Conservation (phyloP, 305 asterid species). For the Ajuga reptans region DNA sequence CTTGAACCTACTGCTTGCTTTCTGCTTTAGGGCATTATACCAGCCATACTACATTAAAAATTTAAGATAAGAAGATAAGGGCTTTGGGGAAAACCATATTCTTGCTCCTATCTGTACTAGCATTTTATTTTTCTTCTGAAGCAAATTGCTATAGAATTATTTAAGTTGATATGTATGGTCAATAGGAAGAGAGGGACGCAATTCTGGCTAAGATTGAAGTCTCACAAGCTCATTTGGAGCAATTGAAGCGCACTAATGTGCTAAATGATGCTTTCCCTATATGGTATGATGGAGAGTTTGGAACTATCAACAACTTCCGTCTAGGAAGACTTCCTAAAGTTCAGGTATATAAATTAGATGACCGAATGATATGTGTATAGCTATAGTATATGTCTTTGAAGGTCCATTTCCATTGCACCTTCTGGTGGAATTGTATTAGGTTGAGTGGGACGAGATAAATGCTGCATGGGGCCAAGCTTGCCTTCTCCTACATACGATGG, state of each 20-base stretch:
- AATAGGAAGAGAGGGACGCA: conserved; percentile 93
- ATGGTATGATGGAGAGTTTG: conserved; percentile 90
- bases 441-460: conserved; percentile 99
- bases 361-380: conserved; percentile 18
- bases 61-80: background rate
- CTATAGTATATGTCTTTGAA: conserved; percentile 14
- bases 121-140: background rate
- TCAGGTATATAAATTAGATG: conserved; percentile 43
- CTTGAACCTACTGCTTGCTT: background rate
- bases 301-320: conserved; percentile 94
- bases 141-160: background rate
- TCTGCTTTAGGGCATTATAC: conserved; percentile 12
- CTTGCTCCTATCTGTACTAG: conserved; percentile 7
- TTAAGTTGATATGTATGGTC: conserved; percentile 17
- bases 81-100: background rate
- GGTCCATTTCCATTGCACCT: background rate
- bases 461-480: conserved; percentile 99
- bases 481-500: conserved; percentile 97
- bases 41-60: background rate
- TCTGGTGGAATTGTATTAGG: conserved; percentile 35
- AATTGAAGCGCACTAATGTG: conserved; percentile 77
- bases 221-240: conserved; percentile 93
- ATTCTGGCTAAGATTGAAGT: conserved; percentile 87
- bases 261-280: conserved; percentile 95
- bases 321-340: conserved; percentile 95